Conservation (phyloP, 495 filamentous ascomycete species). For the Penicillium daleae region DNA sequence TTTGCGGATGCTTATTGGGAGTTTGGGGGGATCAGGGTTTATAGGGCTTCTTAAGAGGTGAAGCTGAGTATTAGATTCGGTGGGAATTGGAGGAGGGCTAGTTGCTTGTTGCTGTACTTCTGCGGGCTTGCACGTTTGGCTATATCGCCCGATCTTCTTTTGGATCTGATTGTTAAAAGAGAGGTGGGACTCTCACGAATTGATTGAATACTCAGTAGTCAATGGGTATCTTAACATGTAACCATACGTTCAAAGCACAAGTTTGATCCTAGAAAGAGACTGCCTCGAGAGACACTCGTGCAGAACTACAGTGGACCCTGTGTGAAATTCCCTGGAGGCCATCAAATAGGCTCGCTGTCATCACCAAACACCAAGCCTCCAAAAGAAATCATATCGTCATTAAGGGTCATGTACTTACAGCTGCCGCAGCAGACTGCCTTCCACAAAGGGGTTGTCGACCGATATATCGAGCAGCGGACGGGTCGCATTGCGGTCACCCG, state of each 20-base stretch:
- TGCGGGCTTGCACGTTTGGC: background rate
- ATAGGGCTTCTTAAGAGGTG: constrained; percentile 24
- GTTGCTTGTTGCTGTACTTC: background rate
- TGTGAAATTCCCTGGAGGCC: background rate
- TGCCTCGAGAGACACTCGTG: background rate
- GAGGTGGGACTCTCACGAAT: background rate
- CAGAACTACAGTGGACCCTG: background rate
- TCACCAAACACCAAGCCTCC: background rate
- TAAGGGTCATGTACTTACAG: constrained; percentile 32
- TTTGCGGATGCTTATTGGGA: constrained; percentile 57
- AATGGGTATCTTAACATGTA: constrained; percentile 21
- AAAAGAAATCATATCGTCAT: constrained; percentile 2
- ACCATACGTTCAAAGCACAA: constrained; percentile 7
- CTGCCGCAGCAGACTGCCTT: constrained; percentile 56
- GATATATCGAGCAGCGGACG: constrained; percentile 61
- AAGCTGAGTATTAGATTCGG: background rate
- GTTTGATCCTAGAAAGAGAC: background rate
- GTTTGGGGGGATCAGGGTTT: constrained; percentile 51
- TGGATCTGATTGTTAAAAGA: background rate
- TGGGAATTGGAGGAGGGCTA: background rate
- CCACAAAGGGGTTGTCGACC: constrained; percentile 53
- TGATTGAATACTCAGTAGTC: background rate
- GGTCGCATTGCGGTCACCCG: constrained; percentile 52
- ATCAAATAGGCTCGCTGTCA: background rate
- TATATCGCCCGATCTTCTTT: background rate